These are phyloP conservation scores for Aspergillus bertholletiae DNA, from an alignment of 495 filamentous ascomycete species.

Conservation along the genomic window DNA sequence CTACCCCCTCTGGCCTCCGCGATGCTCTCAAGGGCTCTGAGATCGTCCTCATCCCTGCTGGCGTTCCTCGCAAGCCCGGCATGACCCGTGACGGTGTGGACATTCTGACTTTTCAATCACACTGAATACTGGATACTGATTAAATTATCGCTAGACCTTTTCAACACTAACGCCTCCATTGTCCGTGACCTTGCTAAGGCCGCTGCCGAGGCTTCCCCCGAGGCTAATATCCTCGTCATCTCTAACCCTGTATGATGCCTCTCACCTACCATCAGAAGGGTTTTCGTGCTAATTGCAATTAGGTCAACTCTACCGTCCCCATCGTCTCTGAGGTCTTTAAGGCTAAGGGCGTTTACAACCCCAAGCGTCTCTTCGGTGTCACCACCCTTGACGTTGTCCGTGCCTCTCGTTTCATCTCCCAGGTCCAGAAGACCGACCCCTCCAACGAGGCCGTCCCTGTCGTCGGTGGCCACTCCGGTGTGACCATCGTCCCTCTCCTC, in stretches of 20 bases:
- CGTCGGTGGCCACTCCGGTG: conserved; percentile 93
- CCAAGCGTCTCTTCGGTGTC: conserved; percentile 97
- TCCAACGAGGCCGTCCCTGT: conserved; percentile 90
- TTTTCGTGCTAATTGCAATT: conserved; percentile 4
- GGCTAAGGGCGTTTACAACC: conserved; percentile 90
- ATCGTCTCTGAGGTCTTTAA: conserved; percentile 98
- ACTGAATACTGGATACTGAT: not conserved
- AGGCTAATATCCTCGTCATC: conserved; percentile 96
- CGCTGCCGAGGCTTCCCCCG: conserved; percentile 78
- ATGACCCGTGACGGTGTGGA: conserved; percentile 89
- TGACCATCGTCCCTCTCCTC: conserved; percentile 96
- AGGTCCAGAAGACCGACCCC: conserved; percentile 87
- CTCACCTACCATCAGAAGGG: not conserved
- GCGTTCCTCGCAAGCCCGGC: conserved; percentile 98
- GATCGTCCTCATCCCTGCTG: conserved; percentile 95
- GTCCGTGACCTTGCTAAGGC: conserved; percentile 98
- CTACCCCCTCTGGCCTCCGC: conserved; percentile 69
- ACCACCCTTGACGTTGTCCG: conserved; percentile 99
- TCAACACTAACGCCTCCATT: conserved; percentile 99
- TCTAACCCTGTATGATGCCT: conserved; percentile 73
- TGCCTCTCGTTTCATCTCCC: conserved; percentile 92
- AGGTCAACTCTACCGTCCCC: conserved; percentile 96
- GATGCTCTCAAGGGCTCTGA: conserved; percentile 79
- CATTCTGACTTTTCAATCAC: not conserved
- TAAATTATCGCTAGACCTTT: conserved; percentile 61